Evolutionary conservation across 2,329 filamentous ascomycete genomes (phyloP), one percentile per base, ranked within the genome.

Genomic region (Niveomyces coronatus): DNA sequence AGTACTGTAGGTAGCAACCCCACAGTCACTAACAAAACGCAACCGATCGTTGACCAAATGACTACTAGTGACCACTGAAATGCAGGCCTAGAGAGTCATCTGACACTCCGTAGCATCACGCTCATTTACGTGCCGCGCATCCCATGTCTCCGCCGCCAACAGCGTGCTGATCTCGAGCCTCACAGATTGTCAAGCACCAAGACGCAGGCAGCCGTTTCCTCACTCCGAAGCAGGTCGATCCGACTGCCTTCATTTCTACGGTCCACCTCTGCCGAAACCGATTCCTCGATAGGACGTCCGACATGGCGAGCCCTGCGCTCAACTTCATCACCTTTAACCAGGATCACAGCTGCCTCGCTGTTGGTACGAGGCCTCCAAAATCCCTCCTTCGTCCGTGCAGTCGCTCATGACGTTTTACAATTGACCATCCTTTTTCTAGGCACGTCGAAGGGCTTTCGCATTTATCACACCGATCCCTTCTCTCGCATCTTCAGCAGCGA

Each of bases 261-360:
- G 14, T 5, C 31, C 13, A 10, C 26, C 18, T 5, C 30, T 30
- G 37, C 19, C 18, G 26, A 30, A 34, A 24, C 19, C 31, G 14
- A 11, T 28, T 13, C 19, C 27, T 40, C 45, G 43, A 28, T 28
- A 33, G 35, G 39, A 36, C 26, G 32, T 44, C 44, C 54, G 66
- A 49, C 44, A 85, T 85, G 79, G 65, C 79, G 46, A 71, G 56
- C 47, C 79, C 82, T 58, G 67, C 78, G 34, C 86, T 96, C 68
- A 98, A 98, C 64, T 98, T 94, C 65, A 86, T 98, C 53, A 95
- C 89, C 29, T 98, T 96, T 65, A 98, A 98, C 64, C 91, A 98
- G 70, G 91, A 98, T 69, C 87, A 94, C 68, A 94, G 85, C 72
- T 89, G 89, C 62, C 73, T 98, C 47, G 89, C 89, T 66, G 88